Evolutionary conservation across 176 grass and related monocot genomes (phyloP), one percentile per base, ranked within the genome.

Genomic region (Bonia amplexicaulis): DNA sequence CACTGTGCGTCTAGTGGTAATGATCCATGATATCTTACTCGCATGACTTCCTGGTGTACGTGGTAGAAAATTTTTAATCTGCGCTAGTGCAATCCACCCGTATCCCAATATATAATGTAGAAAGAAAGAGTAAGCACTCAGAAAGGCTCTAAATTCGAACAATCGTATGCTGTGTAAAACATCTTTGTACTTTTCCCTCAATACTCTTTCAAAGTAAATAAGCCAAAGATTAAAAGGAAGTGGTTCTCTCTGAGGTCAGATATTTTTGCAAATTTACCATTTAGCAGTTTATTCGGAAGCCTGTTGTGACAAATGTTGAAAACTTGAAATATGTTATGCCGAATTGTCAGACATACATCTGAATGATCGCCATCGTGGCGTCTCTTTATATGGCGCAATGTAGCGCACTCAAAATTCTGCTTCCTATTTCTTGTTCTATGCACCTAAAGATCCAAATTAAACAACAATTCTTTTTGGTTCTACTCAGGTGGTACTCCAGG

Each of bases 401-500:
- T 55, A 8, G 16, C 0, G 53, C 8, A 57, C 54, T 57, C 54
- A 57, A 55, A 57, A 20, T n/a, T 9, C 6, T 2, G 20, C 7
- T 40, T 11, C 31, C 7, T 39, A 39, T 29, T 19, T 66, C 2
- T 67, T 67, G 33, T 67, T 20, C 15, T 40, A 69, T 40, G 37
- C 33, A 10, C 37, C 35, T 69, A 69, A 69, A 12, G 54, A 2
- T 57, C 7, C 17, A 42, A 69, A 69, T 37, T 22, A 48, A 44
- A 72, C 22, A 10, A 1, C 55, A 61, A 27, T 82, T 23, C 2
- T 71, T 10, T 22, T 33, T 44, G 51, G 70, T 22, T 44, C 9
- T 25, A 23, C 64, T 55, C 10, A 94, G 90, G 90, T 52, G 81
- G 90, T 42, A 26, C 87, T 35, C 77, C 77, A 13, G 87, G 87